Conservation (phyloP, 2,329 filamentous ascomycete genomes). For the Sclerotinia spermophila region DNA sequence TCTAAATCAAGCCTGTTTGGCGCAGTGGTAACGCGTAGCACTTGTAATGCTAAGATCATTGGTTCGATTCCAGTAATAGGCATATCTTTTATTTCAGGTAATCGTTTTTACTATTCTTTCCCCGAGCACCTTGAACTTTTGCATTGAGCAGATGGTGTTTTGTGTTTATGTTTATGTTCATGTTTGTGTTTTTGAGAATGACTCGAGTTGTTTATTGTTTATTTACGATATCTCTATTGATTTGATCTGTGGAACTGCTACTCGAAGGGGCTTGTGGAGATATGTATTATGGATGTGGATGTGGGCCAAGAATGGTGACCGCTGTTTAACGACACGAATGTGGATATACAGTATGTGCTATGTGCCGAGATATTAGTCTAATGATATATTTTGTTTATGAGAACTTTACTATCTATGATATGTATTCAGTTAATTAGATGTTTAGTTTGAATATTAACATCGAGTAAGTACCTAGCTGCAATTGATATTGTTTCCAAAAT, state of each 20-base stretch:
- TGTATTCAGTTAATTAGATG: background rate
- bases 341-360: background rate
- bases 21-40: slow-evolving; percentile 17
- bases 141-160: background rate
- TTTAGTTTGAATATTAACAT: background rate
- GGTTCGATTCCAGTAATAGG: slow-evolving; percentile 17
- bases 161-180: background rate
- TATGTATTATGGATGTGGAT: background rate
- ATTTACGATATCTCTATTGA: too few relatives aligned
- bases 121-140: background rate
- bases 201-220: too few relatives aligned
- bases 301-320: background rate
- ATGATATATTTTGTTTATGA: background rate
- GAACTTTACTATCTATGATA: too few relatives aligned
- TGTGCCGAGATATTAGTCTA: background rate
- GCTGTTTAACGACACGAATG: background rate
- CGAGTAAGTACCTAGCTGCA: background rate
- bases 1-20: background rate
- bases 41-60: slow-evolving; percentile 17
- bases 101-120: too few relatives aligned
- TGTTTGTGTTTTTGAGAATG: background rate
- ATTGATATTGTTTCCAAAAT: background rate
- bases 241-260: background rate
- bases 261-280: background rate
- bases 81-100: too few relatives aligned